Evolutionary conservation across 345 rosid species (phyloP).

Genomic region (Dipteronia dyeriana): DNA sequence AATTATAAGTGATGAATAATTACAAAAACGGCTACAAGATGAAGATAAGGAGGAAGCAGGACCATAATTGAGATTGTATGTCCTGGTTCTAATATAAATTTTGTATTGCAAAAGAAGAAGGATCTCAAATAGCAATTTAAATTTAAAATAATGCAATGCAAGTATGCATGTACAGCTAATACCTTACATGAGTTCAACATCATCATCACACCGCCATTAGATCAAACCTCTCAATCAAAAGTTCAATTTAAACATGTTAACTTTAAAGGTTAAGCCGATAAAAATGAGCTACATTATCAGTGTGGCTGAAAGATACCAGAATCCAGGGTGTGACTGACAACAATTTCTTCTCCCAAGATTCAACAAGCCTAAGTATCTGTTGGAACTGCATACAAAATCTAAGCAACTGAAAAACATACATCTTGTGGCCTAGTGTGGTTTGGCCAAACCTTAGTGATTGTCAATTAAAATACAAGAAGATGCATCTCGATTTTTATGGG

Average conservation of each 20-base stretch:
- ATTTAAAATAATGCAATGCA: background rate
- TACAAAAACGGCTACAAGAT: background rate
- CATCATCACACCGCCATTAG: background rate
- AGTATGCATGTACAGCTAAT: background rate
- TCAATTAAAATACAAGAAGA: background rate
- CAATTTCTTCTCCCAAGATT: background rate
- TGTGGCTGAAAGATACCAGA: background rate
- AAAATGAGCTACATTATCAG: background rate
- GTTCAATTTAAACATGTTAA: background rate
- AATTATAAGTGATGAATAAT: no score
- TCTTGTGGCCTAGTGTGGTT: background rate
- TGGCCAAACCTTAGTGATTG: background rate
- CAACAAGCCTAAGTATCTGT: background rate
- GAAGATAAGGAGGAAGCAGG: background rate
- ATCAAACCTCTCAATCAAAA: background rate
- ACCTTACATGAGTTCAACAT: background rate
- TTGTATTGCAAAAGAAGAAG: background rate
- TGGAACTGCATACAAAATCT: background rate
- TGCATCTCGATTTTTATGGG: background rate
- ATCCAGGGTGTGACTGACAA: background rate
- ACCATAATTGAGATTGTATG: background rate
- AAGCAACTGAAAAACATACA: background rate
- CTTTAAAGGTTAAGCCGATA: background rate
- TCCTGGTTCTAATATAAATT: background rate
- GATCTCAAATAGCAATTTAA: no score